These are phyloP conservation scores for Halteria grandinella DNA, from an alignment of 73 alveolate species.

Conservation along the genomic window DNA sequence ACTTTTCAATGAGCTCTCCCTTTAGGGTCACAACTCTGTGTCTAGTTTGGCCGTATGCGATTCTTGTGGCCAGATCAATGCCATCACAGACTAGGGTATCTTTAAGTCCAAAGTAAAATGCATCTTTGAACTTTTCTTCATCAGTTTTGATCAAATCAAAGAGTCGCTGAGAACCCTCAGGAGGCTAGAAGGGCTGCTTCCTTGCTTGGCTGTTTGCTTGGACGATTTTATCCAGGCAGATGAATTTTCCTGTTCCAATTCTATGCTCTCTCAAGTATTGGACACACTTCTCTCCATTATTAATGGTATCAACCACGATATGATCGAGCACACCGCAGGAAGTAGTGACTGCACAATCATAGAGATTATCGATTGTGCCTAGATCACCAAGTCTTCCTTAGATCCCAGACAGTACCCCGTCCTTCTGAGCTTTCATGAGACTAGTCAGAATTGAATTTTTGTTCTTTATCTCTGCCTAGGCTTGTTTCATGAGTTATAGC, in stretches of 20 bases:
- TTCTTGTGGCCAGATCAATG: constrained; percentile 80
- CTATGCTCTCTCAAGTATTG: constrained; percentile 71
- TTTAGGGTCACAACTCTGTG: constrained; percentile 86
- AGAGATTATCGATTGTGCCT: constrained; percentile 79
- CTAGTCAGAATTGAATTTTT: constrained; percentile 50
- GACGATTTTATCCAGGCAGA: constrained; percentile 78
- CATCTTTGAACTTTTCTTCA: constrained; percentile 68
- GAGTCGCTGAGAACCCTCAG: constrained; percentile 67
- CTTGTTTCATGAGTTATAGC: constrained; percentile 10
- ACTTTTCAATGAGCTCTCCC: constrained; percentile 89
- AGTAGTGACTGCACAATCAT: constrained; percentile 86
- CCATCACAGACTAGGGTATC: constrained; percentile 86
- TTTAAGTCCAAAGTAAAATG: constrained; percentile 78
- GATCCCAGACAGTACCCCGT: constrained; percentile 84
- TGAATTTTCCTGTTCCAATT: constrained; percentile 81
- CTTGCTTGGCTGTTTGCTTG: constrained; percentile 40
- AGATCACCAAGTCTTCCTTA: constrained; percentile 92
- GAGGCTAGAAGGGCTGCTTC: constrained; percentile 48
- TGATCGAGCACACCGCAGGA: constrained; percentile 77
- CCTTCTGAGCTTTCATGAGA: constrained; percentile 78
- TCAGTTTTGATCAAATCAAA: constrained; percentile 66
- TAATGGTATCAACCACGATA: constrained; percentile 86
- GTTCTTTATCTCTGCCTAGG: constrained; percentile 51
- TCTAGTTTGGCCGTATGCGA: constrained; percentile 81
- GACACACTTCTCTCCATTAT: constrained; percentile 73